Evolutionary conservation across 768 basidiomycete genomes (phyloP).

Genomic region (Candolleomyces eurysporus): DNA sequence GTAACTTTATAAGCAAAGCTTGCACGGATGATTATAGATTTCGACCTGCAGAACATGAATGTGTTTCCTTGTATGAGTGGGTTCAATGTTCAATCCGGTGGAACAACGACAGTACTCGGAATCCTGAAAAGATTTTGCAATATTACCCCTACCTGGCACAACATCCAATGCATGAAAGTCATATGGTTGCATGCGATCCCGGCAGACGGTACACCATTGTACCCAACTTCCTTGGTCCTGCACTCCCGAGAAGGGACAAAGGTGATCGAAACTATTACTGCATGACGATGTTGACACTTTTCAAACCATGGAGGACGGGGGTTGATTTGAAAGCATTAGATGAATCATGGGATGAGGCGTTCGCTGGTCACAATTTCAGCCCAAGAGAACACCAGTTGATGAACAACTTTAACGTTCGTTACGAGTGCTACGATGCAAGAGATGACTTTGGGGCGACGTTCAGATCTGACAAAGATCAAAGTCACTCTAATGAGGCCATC

Average conservation of each 20-base stretch:
- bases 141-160: too few relatives aligned
- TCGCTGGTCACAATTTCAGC: conserved; percentile 11
- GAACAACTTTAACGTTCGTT: conserved; percentile 22
- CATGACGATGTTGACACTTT: conserved; percentile 29
- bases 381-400: conserved; percentile 14
- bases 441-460: conserved; percentile 19
- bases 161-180: conserved; percentile 12
- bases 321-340: conserved; percentile 20
- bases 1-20: conserved; percentile 17
- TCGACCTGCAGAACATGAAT: conserved; percentile 17
- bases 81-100: conserved; percentile 6
- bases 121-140: too few relatives aligned
- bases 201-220: conserved; percentile 7
- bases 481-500: conserved; percentile 1
- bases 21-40: conserved; percentile 20
- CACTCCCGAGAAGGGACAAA: conserved; percentile 25
- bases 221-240: conserved; percentile 28
- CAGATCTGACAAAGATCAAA: conserved; percentile 2
- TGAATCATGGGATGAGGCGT: too few relatives aligned
- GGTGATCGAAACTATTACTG: conserved; percentile 33
- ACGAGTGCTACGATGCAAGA: conserved; percentile 25
- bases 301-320: conserved; percentile 31
- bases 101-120: too few relatives aligned
- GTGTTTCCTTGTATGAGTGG: conserved; percentile 28
- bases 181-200: conserved; percentile 2